Base-by-base conservation (phyloP, 805 yeast genomes). In the Candida odintsovae region DNA sequence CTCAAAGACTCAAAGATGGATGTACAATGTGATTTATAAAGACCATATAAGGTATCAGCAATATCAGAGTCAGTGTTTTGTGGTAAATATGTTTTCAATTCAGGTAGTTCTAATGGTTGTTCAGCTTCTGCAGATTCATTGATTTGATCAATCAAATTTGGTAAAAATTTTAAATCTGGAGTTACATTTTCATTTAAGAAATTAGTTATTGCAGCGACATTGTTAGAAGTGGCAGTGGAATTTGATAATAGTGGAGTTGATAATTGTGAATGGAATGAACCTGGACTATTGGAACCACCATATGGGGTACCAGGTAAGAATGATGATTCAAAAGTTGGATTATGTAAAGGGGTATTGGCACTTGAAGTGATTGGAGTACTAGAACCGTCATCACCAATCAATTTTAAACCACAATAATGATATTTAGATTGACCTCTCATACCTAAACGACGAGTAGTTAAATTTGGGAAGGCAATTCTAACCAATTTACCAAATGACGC, bases 401-500 rank as follows among this genome's bases (percentile, higher is more conserved):
- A 65, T 52, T 73, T 75, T 44, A 90, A 72, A 2, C 95, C 95
- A 65, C 90, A 84, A 59, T 86, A 87, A 58, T 86, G 90, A 62
- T 87, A 86, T 58, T 83, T 83, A 23, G 86, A 78, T 58, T 82
- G 86, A 5, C 95, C 95, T 44, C 94, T 71, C 59, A 79, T 78
- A 6, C 95, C 95, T 49, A 86, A 68, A 43, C 95, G 73, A 51
- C 94, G 75, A 0, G 90, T 83, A 20, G 81, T 78, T 53, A 86
- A 68, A 41, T 68, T 66, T 1, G 95, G 94, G 56, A 73, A 83
- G 11, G 78, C 66, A 13, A 80, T 67, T 47, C 80, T 72, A 13
- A 85, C 87, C 42, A 83, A 68, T 54, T 83, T 83, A 19, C 94
- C 95, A 62, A 86, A 82, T 6, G 86, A 78, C 1, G 94, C 92